Evolutionary conservation across 495 filamentous ascomycete genomes (phyloP).

Genomic region (Penicillium nucicola): DNA sequence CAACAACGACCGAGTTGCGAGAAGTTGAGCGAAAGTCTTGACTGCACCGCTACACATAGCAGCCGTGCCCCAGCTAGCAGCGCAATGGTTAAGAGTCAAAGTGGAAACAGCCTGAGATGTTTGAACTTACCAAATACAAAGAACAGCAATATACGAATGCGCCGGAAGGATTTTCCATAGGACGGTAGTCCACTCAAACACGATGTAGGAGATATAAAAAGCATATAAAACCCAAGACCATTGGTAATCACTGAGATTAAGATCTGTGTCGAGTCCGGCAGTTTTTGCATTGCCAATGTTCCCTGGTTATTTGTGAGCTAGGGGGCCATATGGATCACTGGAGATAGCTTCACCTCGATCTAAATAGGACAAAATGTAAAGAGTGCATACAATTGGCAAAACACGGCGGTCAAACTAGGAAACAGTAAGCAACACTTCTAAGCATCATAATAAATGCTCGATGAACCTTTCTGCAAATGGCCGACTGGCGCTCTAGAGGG

Average conservation of each 20-base stretch:
- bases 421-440: neutral
- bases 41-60: conserved; percentile 52
- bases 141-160: conserved; percentile 31
- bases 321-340: neutral
- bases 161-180: conserved; percentile 59
- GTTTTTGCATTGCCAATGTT: conserved; percentile 61
- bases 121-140: conserved; percentile 31
- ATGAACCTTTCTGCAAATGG: conserved; percentile 16
- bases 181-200: conserved; percentile 30
- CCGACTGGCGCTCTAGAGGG: conserved; percentile 5
- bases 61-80: conserved; percentile 41
- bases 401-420: conserved; percentile 24
- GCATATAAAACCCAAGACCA: conserved; percentile 67
- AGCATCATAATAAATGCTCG: neutral
- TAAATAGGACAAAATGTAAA: conserved; percentile 28
- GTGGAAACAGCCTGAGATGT: neutral
- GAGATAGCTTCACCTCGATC: conserved; percentile 14
- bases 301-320: conserved; percentile 9
- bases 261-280: conserved; percentile 50
- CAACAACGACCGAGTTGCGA: conserved; percentile 57
- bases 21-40: conserved; percentile 51
- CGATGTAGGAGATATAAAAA: conserved; percentile 54
- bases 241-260: conserved; percentile 41
- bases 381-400: conserved; percentile 26
- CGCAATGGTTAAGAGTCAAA: neutral